Conservation (phyloP, 768 basidiomycete genomes). For the Lactarius tabidus region DNA sequence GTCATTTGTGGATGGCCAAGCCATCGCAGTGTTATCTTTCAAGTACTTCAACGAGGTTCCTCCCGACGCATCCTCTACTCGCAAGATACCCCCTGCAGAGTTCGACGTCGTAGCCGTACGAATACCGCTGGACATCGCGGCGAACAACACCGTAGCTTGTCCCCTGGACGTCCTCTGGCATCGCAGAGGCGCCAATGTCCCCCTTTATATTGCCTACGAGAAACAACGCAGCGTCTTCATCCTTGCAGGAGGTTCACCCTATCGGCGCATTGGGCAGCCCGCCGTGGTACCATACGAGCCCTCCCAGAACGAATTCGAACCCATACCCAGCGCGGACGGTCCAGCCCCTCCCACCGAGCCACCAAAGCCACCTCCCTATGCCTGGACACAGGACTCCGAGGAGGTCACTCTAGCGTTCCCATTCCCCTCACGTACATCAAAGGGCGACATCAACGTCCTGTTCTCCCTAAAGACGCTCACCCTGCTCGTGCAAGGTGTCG, state of each 20-base stretch:
- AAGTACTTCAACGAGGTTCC: conserved; percentile 34
- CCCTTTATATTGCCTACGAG: conserved; percentile 52
- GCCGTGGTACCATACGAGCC: conserved; percentile 47
- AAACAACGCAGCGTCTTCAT: conserved; percentile 45
- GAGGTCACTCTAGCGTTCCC: conserved; percentile 81
- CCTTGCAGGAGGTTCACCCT: conserved; percentile 55
- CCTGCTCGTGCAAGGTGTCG: conserved; percentile 47
- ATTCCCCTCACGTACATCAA: conserved; percentile 66
- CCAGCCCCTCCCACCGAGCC: conserved; percentile 30
- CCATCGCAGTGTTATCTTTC: conserved; percentile 56
- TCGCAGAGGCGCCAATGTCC: conserved; percentile 66
- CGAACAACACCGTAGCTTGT: conserved; percentile 33
- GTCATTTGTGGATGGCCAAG: conserved; percentile 36
- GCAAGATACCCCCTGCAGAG: conserved; percentile 34
- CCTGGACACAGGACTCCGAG: conserved; percentile 88
- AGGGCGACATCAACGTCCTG: conserved; percentile 58
- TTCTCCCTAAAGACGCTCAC: conserved; percentile 66
- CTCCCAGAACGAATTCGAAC: conserved; percentile 58
- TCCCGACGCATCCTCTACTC: not conserved
- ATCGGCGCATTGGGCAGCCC: conserved; percentile 40
- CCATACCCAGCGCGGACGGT: conserved; percentile 62
- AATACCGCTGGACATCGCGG: conserved; percentile 42
- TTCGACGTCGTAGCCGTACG: conserved; percentile 67
- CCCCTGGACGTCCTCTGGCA: conserved; percentile 62
- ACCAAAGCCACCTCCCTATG: conserved; percentile 71